phyloP scores from a whole-genome alignment of 139 green algal species.

The Nannochloris sp. region DNA sequence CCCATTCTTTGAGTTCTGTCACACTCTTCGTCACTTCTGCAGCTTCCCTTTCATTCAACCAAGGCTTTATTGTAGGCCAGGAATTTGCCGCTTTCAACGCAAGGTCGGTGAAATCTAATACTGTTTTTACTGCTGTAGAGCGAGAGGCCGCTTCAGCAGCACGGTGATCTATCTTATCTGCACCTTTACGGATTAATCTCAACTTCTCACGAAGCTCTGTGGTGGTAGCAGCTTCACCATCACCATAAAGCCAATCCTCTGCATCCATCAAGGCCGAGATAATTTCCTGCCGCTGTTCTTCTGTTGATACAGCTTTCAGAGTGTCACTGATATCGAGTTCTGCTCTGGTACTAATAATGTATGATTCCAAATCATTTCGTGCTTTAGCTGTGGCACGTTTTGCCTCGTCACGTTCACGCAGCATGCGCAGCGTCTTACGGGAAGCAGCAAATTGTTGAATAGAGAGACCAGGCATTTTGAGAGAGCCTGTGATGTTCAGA shows the following conservation, averaged over 20 bases:
- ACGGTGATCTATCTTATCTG: slow-evolving; percentile 41
- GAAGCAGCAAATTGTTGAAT: slow-evolving; percentile 12
- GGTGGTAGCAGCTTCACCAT: slow-evolving; percentile 44
- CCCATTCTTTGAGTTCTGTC: slow-evolving; percentile 48
- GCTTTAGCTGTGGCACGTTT: slow-evolving; percentile 53
- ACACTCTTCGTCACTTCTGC: slow-evolving; percentile 48
- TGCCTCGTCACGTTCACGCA: slow-evolving; percentile 40
- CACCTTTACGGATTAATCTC: slow-evolving; percentile 37
- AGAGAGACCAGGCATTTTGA: slow-evolving; percentile 10
- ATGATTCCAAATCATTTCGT: slow-evolving; percentile 86
- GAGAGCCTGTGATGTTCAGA: slow-evolving; percentile 23
- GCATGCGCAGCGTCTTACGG: slow-evolving; percentile 14
- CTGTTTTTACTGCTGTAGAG: slow-evolving; percentile 35
- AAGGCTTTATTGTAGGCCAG: slow-evolving; percentile 78
- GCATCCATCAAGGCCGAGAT: slow-evolving; percentile 43
- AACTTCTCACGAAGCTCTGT: slow-evolving; percentile 34
- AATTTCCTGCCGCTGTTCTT: slow-evolving; percentile 60
- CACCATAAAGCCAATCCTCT: slow-evolving; percentile 94
- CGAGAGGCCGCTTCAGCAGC: slow-evolving; percentile 35
- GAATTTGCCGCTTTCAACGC: slow-evolving; percentile 27
- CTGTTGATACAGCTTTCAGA: slow-evolving; percentile 59
- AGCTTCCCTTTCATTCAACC: slow-evolving; percentile 63
- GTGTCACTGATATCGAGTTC: not conserved
- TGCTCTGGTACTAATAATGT: slow-evolving; percentile 71
- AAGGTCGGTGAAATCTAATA: slow-evolving; percentile 42